Evolutionary conservation across 805 yeast genomes (phyloP), one percentile per base, ranked within the genome.

Genomic region (Yamadazyma philogaea): DNA sequence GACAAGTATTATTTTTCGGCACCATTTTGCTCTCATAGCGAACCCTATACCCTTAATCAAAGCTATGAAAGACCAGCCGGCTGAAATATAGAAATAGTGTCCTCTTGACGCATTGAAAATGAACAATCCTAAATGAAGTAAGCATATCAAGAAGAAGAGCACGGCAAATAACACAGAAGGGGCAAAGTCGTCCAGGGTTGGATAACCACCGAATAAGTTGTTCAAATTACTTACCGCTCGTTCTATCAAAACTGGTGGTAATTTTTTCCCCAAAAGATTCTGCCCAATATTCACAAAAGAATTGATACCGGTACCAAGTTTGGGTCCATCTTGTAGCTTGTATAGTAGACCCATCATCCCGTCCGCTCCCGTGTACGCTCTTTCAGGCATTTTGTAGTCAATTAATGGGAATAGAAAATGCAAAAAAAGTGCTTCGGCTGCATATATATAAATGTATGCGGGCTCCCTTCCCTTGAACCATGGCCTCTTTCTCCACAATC

Each of bases 201-300:
- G 87, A 53, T 82, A 84, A 6, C 77, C 77, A 7, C 90, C 90
- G 62, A 82, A 82, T 32, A 81, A 57, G 6, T 78, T 63, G 40
- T 66, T 70, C 54, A 79, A 82, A 24, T 56, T 46, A 4, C 55
- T 60, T 30, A 68, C 44, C 10, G 68, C 70, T 39, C 64, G 68
- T 2, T 60, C 55, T 4, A 64, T 43, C 18, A 79, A 52, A 6
- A 51, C 55, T 1, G 35, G 44, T 3, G 85, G 84, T 11, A 77
- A 56, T 0, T 47, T 39, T 3, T 49, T 48, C 1, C 74, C 73
- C 5, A 66, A 43, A 20, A 66, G 43, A 41, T 55, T 55, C 5
- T 42, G 27, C 3, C 72, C 55, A 10, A 54, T 37, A 6, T 54
- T 41, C n/a, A 38, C 26, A 7, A 30, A 27, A 16, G 18, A 8